phyloP scores from a whole-genome alignment of 257 asterid genomes.

The Scutellaria barbata region DNA sequence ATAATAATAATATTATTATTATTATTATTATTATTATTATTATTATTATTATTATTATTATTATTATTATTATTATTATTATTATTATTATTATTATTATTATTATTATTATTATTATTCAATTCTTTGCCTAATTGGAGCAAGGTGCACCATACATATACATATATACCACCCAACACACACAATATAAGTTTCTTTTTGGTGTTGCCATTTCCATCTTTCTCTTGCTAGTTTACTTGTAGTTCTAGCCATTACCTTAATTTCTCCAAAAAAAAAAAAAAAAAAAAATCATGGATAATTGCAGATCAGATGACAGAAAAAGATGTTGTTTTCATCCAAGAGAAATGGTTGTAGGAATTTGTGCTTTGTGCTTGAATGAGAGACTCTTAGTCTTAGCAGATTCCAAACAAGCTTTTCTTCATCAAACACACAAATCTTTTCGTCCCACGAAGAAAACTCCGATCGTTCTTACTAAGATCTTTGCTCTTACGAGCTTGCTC shows the following conservation, averaged over 20 bases:
- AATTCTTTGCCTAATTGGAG: slow-evolving; percentile 31
- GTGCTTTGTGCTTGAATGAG: slow-evolving; percentile 78
- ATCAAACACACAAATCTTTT: slow-evolving; percentile 16
- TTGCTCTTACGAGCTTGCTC: slow-evolving; percentile 61
- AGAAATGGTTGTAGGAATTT: slow-evolving; percentile 68
- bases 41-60: too few species aligned
- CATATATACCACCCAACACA: not conserved
- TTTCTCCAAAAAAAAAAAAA: not conserved
- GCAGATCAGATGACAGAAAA: slow-evolving; percentile 41
- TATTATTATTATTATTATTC: not conserved
- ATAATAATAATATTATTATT: too few species aligned
- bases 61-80: too few species aligned
- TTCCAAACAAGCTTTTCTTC: slow-evolving; percentile 45
- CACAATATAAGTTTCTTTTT: not conserved
- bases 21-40: too few species aligned
- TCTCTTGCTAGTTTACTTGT: not conserved
- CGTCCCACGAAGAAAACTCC: slow-evolving; percentile 32
- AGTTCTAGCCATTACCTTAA: not conserved
- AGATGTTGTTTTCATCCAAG: slow-evolving; percentile 73
- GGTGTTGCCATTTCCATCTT: slow-evolving; percentile 9
- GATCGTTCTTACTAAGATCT: slow-evolving; percentile 56
- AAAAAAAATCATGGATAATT: slow-evolving; percentile 33
- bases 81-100: too few species aligned
- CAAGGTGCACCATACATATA: slow-evolving; percentile 29
- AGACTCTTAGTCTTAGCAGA: slow-evolving; percentile 63